phyloP scores from a whole-genome alignment of 495 filamentous ascomycete genomes.

The Sporormia fimetaria region DNA sequence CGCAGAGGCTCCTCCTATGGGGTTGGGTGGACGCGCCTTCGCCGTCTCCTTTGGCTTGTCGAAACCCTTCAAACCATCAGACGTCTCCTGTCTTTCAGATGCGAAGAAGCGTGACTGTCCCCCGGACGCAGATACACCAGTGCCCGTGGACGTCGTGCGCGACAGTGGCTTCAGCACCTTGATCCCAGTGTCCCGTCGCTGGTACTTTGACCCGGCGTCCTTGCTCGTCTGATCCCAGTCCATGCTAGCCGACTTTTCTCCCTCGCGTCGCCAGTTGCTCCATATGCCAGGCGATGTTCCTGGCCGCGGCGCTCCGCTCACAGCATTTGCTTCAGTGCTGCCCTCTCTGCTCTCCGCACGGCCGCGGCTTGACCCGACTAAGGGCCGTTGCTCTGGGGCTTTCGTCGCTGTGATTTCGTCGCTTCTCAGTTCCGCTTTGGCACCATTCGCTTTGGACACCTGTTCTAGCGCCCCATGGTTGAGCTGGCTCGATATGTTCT shows the following conservation, averaged over 20 bases:
- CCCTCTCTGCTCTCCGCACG: slow-evolving; percentile 18
- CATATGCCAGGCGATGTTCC: slow-evolving; percentile 32
- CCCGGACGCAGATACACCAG: too few species aligned
- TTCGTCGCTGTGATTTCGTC: too few species aligned
- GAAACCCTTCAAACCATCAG: slow-evolving; percentile 12
- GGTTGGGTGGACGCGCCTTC: slow-evolving; percentile 54
- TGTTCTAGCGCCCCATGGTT: too few species aligned
- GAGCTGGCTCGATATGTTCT: too few species aligned
- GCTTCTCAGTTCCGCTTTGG: too few species aligned
- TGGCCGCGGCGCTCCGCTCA: slow-evolving; percentile 25
- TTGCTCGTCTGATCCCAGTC: slow-evolving; percentile 32
- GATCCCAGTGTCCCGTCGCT: slow-evolving; percentile 34
- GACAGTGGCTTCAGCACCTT: slow-evolving; percentile 38
- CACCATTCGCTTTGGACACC: too few species aligned
- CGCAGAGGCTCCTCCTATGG: slow-evolving; percentile 82
- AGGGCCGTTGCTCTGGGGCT: slow-evolving; percentile 20
- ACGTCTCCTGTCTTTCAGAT: slow-evolving; percentile 27
- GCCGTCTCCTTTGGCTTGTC: slow-evolving; percentile 35
- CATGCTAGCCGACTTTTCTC: slow-evolving; percentile 22
- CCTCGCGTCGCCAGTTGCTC: slow-evolving; percentile 34
- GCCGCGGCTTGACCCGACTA: slow-evolving; percentile 7
- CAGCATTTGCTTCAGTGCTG: slow-evolving; percentile 21
- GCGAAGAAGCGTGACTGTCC: slow-evolving; percentile 35
- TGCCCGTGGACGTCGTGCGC: slow-evolving; percentile 10
- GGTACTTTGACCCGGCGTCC: slow-evolving; percentile 23